Evolutionary conservation across 257 asterid genomes (phyloP), one percentile per base, ranked within the genome.

Genomic region (Solanum bulbocastanum): DNA sequence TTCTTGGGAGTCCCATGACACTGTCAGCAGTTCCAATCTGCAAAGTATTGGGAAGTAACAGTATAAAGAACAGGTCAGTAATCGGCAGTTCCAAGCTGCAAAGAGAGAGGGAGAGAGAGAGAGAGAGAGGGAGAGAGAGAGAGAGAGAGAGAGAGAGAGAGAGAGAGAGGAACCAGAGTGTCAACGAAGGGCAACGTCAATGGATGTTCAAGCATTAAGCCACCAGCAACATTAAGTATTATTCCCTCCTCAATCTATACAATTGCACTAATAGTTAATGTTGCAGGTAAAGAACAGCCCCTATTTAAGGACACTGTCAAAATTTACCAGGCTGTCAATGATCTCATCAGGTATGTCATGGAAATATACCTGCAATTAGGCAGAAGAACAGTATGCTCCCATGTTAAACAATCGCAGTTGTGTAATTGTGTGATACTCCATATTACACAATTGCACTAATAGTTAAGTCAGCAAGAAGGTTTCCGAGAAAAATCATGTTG

Each of bases 181-280:
- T 93, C 98, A 79, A 96, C 94, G 83, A 96, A 93, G 18, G 98
- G 98, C 92, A 92, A 88, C 58, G 92, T 93, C 69, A 95, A 90
- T 60, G 98, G 98, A 90, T 96, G 99, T 90, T 96, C 99, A 79
- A 96, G 98, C 98, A 92, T 96, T 93, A 96, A 91, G 44, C 98
- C 99, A 22, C 99, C 98, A 86, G 99, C 98, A 39, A 95, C 99
- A 66, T 94, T 92, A 65, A 94, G 93, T 88, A 90, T 87, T 35
- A 93, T 88, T 56, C 94, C 99, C 89, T 95, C 99, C 85, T 95
- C 98, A 39, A 96, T 92, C 99, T 96, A 90, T 71, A 88, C 46
- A 88, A 68, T 69, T 69, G 44, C 58, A 75, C 23, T n/a, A 86
- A 23, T 30, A 49, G 75, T 71, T 83, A 88, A 83, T 86, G 79